phyloP scores from a whole-genome alignment of 129 eudicot species.

The Deinandra increscens region DNA sequence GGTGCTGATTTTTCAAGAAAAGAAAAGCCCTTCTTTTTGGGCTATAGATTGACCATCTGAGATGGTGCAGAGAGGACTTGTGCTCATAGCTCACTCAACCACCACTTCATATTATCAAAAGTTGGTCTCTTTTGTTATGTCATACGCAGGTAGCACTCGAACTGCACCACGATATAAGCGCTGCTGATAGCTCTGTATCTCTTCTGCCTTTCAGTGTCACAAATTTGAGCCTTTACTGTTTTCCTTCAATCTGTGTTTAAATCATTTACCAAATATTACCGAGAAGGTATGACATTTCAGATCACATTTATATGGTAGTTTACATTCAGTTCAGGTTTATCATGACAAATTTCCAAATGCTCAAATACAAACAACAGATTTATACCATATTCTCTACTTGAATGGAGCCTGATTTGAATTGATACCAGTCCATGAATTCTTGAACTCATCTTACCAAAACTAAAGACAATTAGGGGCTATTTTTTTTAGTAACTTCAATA shows the following conservation, averaged over 20 bases:
- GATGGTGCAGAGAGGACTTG: constrained; percentile 71
- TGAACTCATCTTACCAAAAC: too few species aligned
- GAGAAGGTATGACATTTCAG: too few species aligned
- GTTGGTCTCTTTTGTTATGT: constrained; percentile 71
- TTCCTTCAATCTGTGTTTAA: constrained; percentile 63
- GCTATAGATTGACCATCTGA: constrained; percentile 72
- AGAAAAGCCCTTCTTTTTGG: constrained; percentile 78
- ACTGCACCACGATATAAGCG: constrained; percentile 90
- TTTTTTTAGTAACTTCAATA: too few species aligned
- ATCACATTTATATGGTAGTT: too few species aligned
- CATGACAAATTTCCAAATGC: too few species aligned
- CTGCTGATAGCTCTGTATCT: constrained; percentile 83
- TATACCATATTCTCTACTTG: not conserved
- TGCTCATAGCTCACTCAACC: constrained; percentile 79
- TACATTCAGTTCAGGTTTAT: too few species aligned
- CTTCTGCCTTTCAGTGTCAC: constrained; percentile 91
- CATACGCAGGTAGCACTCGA: constrained; percentile 70
- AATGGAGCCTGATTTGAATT: not conserved
- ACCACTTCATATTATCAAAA: constrained; percentile 66
- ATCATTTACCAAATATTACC: constrained; percentile 1
- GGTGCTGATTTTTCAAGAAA: constrained; percentile 81
- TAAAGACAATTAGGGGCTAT: too few species aligned
- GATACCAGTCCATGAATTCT: not conserved
- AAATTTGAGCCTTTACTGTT: constrained; percentile 92
- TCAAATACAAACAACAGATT: too few species aligned